phyloP scores from a whole-genome alignment of 768 basidiomycete genomes.

The Suillus hirtellus region DNA sequence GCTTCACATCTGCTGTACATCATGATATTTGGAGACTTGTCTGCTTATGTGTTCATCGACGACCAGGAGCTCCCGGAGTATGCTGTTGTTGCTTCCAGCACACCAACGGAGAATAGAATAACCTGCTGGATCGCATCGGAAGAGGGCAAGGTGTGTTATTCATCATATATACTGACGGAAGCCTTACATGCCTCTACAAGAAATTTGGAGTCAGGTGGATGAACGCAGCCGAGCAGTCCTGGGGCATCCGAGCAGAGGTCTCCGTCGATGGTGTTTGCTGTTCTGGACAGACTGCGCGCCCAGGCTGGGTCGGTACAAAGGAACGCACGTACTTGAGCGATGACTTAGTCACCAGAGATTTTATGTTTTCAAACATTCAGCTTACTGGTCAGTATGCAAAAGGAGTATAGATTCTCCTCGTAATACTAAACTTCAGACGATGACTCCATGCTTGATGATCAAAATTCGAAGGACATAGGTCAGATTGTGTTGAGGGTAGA shows the following conservation, averaged over 20 bases:
- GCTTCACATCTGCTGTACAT: not conserved
- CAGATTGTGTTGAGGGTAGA: slow-evolving; percentile 15
- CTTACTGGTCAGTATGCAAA: slow-evolving; percentile 17
- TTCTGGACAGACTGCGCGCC: accelerated
- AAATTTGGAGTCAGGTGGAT: slow-evolving; percentile 13
- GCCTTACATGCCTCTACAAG: not conserved
- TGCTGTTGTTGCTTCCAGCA: slow-evolving; percentile 9
- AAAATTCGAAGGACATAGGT: slow-evolving; percentile 15
- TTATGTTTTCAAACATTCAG: slow-evolving; percentile 21
- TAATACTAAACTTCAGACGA: slow-evolving; percentile 20
- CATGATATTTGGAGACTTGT: slow-evolving; percentile 22
- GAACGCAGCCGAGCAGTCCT: slow-evolving; percentile 5
- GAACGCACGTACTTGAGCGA: not conserved
- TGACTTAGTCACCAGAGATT: not conserved
- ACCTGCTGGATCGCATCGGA: slow-evolving; percentile 27
- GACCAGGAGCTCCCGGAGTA: slow-evolving; percentile 18
- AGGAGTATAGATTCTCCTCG: not conserved
- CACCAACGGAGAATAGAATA: slow-evolving; percentile 9
- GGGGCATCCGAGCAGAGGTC: not conserved
- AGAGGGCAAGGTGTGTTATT: slow-evolving; percentile 20
- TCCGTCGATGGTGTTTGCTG: slow-evolving; percentile 15
- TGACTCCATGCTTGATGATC: slow-evolving; percentile 18
- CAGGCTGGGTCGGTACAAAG: not conserved
- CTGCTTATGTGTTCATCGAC: slow-evolving; percentile 18
- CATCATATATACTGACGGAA: not conserved